Percentiles rank a stretch among this genome's conserved stretches.
phyloP scores from a whole-genome alignment of 257 asterid genomes.

The Jaltomata sinuosa region DNA sequence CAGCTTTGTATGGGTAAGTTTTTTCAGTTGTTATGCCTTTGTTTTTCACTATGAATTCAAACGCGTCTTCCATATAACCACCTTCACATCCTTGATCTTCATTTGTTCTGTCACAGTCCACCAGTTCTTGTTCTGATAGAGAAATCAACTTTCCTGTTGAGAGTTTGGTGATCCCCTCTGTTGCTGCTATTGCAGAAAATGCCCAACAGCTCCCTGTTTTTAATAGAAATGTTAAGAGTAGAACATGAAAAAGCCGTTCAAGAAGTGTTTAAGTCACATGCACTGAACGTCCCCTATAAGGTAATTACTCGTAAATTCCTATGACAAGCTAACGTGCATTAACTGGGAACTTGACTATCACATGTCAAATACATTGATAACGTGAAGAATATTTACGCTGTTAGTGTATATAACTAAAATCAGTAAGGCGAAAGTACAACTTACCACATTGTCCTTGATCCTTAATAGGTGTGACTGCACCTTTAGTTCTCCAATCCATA shows the following conservation, averaged over 20 bases:
- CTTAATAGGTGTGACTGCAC: conserved; percentile 12
- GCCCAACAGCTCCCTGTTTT: too few relatives aligned
- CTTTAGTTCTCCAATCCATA: conserved; percentile 15
- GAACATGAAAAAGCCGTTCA: too few relatives aligned
- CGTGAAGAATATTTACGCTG: too few relatives aligned
- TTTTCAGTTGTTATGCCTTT: conserved; percentile 12
- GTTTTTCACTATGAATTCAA: conserved; percentile 10
- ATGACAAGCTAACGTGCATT: too few relatives aligned
- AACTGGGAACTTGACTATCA: too few relatives aligned
- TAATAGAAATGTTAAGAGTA: too few relatives aligned
- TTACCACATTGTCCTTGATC: conserved; percentile 21
- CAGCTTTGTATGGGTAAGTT: conserved; percentile 15
- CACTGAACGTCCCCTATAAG: background rate
- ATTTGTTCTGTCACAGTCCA: conserved; percentile 20
- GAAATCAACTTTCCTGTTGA: conserved; percentile 15
- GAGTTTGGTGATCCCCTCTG: conserved; percentile 15
- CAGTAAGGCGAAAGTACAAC: background rate
- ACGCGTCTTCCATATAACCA: conserved; percentile 17
- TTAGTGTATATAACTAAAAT: background rate
- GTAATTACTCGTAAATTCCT: background rate
- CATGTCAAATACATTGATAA: too few relatives aligned
- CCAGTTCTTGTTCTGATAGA: conserved; percentile 14
- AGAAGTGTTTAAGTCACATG: background rate
- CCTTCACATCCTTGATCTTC: conserved; percentile 16
- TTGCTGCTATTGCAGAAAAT: too few relatives aligned